Percentiles rank a stretch among this genome's conserved stretches.
These are phyloP conservation scores for Mycosarcoma mackinlayi DNA, from an alignment of 1,284 basidiomycete genomes.

Conservation along the genomic window DNA sequence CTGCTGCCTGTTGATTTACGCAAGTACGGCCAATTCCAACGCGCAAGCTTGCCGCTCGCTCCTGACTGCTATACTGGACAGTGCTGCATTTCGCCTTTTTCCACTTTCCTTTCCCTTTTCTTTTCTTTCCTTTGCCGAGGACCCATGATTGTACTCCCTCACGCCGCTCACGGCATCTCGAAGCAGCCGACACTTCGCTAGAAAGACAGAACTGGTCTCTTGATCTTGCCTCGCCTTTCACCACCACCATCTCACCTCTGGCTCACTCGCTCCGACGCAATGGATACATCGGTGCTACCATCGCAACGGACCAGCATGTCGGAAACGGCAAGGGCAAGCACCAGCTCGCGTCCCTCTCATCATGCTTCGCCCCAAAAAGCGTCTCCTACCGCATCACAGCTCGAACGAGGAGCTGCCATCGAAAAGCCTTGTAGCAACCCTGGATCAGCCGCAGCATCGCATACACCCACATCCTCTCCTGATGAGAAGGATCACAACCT, in stretches of 20 bases:
- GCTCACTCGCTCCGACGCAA: constrained; percentile 3
- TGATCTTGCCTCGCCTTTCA: not conserved
- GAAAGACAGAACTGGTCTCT: no score
- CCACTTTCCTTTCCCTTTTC: no score
- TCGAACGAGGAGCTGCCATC: constrained; percentile 3
- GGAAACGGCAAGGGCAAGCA: constrained; percentile 30
- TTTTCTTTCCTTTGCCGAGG: no score
- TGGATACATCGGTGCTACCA: constrained; percentile 30
- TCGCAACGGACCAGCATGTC: constrained; percentile 44
- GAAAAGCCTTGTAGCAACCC: not conserved
- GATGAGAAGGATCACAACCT: constrained; percentile 31
- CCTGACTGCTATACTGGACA: no score
- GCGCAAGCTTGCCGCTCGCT: no score
- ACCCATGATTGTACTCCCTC: no score
- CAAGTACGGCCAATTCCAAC: no score
- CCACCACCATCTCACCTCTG: constrained; percentile 3
- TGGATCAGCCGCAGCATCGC: not conserved
- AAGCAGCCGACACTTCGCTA: no score
- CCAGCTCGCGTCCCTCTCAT: constrained; percentile 24
- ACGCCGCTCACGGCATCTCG: no score
- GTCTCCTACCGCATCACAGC: constrained; percentile 16
- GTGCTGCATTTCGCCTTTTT: no score
- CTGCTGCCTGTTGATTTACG: no score
- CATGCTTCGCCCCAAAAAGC: constrained; percentile 7
- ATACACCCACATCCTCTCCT: not conserved